Base-by-base conservation (phyloP, 148 eudicot species). In the Mesembryanthemum crystallinum region DNA sequence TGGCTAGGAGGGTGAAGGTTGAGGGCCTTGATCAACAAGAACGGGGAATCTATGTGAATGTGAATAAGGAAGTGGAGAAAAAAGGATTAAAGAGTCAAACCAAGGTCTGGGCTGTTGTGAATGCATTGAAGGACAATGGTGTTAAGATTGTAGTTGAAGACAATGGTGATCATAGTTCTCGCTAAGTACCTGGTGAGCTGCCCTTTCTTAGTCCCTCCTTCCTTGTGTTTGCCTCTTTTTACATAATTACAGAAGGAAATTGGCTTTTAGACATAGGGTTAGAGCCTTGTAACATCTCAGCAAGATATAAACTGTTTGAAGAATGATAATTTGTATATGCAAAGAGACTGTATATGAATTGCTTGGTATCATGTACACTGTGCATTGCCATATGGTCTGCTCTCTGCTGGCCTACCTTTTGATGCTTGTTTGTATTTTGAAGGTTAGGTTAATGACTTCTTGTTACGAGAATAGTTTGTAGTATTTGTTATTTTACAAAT, bases 1-100 rank as follows among this genome's bases (percentile, higher is more conserved):
- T 90, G 77, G 94, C 94, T 7, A 90, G 87, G 91, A 72, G 91
- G 43, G 87, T 90, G 30, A 88, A 84, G 71, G 97, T 91, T 35
- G 97, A 87, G 73, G 90, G 93, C 54, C 87, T 89, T 23, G 89
- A 81, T 51, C 91, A 89, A 30, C 86, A 81, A 37, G 93, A 85
- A 45, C 78, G 86, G 59, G 91, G 90, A 29, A 86, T 88, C 63
- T 88, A 90, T 76, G 81, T 86, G 54, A 84, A 91, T 69, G 81
- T 91, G 42, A 81, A 83, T 52, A 87, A 89, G 76, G 96, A 89
- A 76, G 80, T 91, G 49, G 89, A 84, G 84, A 91, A 83, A 81
- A 87, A 87, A 76, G 92, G 92, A 11, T 80, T 91, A 35, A 76
- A 82, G 82, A 88, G 82, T 76, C 73, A 73, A 13, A 83, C 86